Conservation (phyloP, 2,329 filamentous ascomycete species). For the Microsporum audouinii region DNA sequence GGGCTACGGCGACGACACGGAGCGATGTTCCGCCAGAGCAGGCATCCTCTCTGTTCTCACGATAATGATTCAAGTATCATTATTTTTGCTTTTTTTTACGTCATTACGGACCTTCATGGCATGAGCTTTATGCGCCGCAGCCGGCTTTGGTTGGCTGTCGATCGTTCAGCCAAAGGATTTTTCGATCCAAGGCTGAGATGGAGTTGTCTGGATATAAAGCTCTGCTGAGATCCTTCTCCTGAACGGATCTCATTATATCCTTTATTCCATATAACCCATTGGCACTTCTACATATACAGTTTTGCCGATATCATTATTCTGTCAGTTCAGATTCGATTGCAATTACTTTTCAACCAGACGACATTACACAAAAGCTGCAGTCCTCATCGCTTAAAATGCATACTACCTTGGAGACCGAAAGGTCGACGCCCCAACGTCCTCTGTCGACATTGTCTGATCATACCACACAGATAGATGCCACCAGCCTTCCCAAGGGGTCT, state of each 20-base stretch:
- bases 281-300: background rate
- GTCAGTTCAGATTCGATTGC: background rate
- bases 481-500: background rate
- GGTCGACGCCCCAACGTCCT: background rate
- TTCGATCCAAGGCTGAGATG: background rate
- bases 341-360: background rate
- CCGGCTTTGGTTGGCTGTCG: background rate
- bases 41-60: background rate
- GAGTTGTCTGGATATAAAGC: background rate
- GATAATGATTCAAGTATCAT: background rate
- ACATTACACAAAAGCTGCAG: background rate
- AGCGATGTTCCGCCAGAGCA: background rate
- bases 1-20: background rate
- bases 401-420: background rate
- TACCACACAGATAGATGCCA: conserved; percentile 6
- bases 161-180: background rate
- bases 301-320: background rate
- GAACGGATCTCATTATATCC: background rate
- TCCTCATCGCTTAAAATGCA: background rate
- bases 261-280: background rate
- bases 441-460: conserved; percentile 3
- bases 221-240: background rate
- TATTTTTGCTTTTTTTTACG: background rate
- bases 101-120: background rate
- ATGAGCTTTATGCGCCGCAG: background rate